Percentiles rank a stretch among this genome's conserved stretches.
phyloP scores from a whole-genome alignment of 495 filamentous ascomycete genomes.

The Penicillium egyptiacum region DNA sequence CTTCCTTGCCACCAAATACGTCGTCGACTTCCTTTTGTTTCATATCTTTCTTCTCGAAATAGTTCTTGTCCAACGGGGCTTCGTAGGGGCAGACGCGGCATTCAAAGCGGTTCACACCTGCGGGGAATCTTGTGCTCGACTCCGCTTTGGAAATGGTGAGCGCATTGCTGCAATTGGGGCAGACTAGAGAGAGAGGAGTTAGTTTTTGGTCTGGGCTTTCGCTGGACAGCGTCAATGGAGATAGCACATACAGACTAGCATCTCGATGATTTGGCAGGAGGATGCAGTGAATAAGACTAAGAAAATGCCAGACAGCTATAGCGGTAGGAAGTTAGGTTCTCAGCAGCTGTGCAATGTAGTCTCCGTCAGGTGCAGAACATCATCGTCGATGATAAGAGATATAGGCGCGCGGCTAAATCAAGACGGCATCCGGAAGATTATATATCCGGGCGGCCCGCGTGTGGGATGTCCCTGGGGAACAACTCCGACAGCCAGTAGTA shows the following conservation, averaged over 20 bases:
- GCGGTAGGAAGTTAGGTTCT: not conserved
- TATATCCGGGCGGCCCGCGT: conserved; percentile 15
- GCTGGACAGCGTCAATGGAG: not conserved
- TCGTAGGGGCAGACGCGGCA: conserved; percentile 94
- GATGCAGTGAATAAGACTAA: not conserved
- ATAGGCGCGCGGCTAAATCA: conserved; percentile 32
- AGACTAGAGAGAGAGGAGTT: conserved; percentile 59
- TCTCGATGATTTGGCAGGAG: conserved; percentile 16
- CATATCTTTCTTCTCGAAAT: conserved; percentile 70
- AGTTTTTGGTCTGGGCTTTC: conserved; percentile 17
- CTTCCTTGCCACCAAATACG: conserved; percentile 81
- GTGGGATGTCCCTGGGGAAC: conserved; percentile 29
- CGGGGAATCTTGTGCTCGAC: conserved; percentile 42
- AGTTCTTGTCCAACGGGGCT: conserved; percentile 67
- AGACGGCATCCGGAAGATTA: conserved; percentile 17
- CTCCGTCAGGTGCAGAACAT: conserved; percentile 6
- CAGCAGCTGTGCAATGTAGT: not conserved
- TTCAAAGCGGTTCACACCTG: conserved; percentile 73
- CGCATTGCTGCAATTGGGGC: conserved; percentile 87
- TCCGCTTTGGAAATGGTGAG: conserved; percentile 68
- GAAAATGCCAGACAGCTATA: not conserved
- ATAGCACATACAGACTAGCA: conserved; percentile 44
- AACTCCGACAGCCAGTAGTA: conserved; percentile 8
- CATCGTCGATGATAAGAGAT: conserved; percentile 14
- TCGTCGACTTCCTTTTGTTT: conserved; percentile 85